Percentiles rank a stretch among this genome's conserved stretches.
Evolutionary conservation across 2,329 filamentous ascomycete genomes (phyloP).

Genomic region (Akanthomyces lecanii): DNA sequence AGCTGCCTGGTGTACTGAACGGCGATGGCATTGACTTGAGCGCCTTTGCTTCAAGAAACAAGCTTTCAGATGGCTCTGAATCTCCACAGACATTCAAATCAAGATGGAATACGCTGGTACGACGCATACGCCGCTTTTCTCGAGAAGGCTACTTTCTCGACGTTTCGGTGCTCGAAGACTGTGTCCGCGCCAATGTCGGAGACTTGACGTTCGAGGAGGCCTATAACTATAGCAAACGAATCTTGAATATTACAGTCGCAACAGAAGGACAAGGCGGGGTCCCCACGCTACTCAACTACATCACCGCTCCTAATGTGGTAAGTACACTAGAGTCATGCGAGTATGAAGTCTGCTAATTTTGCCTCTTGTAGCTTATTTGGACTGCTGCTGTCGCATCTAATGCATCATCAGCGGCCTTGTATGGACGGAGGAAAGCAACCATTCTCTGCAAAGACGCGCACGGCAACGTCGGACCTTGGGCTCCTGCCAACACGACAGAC

Average conservation of each 20-base stretch:
- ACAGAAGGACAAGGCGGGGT: slow-evolving; percentile 70
- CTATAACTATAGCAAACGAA: slow-evolving; percentile 75
- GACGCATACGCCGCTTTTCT: slow-evolving; percentile 65
- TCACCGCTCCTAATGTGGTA: slow-evolving; percentile 90
- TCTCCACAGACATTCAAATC: slow-evolving; percentile 37
- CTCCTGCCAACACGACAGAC: slow-evolving; percentile 54
- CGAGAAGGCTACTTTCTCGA: slow-evolving; percentile 81
- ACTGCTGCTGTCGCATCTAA: slow-evolving; percentile 75
- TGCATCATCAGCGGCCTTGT: slow-evolving; percentile 59
- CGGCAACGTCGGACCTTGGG: slow-evolving; percentile 71
- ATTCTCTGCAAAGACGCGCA: slow-evolving; percentile 75
- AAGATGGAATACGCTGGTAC: slow-evolving; percentile 55
- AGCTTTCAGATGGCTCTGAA: slow-evolving; percentile 28
- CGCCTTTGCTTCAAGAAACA: slow-evolving; percentile 57
- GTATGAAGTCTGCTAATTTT: background rate
- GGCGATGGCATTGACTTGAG: slow-evolving; percentile 79
- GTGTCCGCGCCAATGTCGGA: slow-evolving; percentile 78
- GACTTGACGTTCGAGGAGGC: slow-evolving; percentile 93
- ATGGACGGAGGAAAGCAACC: slow-evolving; percentile 57
- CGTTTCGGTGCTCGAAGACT: slow-evolving; percentile 74
- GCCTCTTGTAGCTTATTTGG: slow-evolving; percentile 61
- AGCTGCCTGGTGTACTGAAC: slow-evolving; percentile 70
- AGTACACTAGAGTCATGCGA: slow-evolving; percentile 32
- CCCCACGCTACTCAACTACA: slow-evolving; percentile 82
- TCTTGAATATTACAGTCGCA: slow-evolving; percentile 88